Conservation (phyloP, 2,329 filamentous ascomycete species). For the Saccharata proteae region DNA sequence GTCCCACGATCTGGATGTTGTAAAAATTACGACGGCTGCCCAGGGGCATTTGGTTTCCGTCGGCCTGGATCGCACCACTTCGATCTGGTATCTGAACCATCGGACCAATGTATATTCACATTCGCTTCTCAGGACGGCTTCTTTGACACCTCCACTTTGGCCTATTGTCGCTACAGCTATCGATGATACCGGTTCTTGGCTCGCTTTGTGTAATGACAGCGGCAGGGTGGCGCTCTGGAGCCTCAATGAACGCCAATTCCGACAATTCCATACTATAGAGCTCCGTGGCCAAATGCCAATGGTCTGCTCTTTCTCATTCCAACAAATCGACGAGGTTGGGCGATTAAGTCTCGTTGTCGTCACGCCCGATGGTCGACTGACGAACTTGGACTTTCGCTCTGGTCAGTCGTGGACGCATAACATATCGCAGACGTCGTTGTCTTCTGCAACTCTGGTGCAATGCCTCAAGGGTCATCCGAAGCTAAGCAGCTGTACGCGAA, state of each 20-base stretch:
- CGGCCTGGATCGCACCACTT: conserved; percentile 56
- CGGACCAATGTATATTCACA: conserved; percentile 18
- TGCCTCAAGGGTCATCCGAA: conserved; percentile 16
- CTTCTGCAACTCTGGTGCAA: conserved; percentile 18
- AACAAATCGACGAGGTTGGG: conserved; percentile 16
- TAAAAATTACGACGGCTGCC: conserved; percentile 48
- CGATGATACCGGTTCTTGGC: conserved; percentile 50
- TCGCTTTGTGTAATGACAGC: conserved; percentile 52
- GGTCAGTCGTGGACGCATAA: conserved; percentile 21
- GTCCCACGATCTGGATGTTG: conserved; percentile 59
- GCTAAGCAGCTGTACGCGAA: conserved; percentile 22
- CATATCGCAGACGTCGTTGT: conserved; percentile 16
- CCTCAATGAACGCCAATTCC: conserved; percentile 45
- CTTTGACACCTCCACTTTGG: conserved; percentile 25
- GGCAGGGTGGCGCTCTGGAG: conserved; percentile 53
- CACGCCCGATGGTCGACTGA: conserved; percentile 51
- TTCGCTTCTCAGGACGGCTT: conserved; percentile 18
- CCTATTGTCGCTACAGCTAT: conserved; percentile 50
- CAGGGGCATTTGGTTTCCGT: conserved; percentile 57
- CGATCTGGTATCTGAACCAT: conserved; percentile 41
- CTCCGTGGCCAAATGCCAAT: conserved; percentile 46
- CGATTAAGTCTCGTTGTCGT: conserved; percentile 44
- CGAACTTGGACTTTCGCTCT: conserved; percentile 42
- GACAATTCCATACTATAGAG: conserved; percentile 42
- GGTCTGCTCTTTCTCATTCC: conserved; percentile 50